Percentiles rank a stretch among this genome's conserved stretches.
phyloP scores from a whole-genome alignment of 2,329 filamentous ascomycete species.

The Ophiostoma tasmaniense region DNA sequence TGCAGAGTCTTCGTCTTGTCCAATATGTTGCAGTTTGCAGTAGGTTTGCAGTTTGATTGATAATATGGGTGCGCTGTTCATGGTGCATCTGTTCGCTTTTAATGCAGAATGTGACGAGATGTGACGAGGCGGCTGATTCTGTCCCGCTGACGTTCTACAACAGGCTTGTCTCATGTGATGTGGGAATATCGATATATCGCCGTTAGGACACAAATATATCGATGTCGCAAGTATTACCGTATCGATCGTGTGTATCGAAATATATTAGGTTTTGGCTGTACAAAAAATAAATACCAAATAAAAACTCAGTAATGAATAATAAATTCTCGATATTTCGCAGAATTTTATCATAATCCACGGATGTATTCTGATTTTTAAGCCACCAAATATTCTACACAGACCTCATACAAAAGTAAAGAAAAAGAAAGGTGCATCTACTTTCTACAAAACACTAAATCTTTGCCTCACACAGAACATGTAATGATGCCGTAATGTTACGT shows the following conservation, averaged over 20 bases:
- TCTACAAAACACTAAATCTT: too few relatives aligned
- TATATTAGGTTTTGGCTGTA: background rate
- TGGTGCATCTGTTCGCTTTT: background rate
- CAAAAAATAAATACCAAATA: too few relatives aligned
- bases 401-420: too few relatives aligned
- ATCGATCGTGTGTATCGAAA: background rate
- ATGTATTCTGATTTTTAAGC: background rate
- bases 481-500: slow-evolving; percentile 2
- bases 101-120: background rate
- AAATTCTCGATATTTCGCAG: background rate
- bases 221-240: background rate
- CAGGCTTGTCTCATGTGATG: background rate
- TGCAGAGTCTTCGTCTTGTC: background rate
- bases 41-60: too few relatives aligned
- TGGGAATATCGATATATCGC: background rate
- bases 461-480: background rate
- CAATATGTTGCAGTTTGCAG: background rate
- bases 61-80: background rate
- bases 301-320: too few relatives aligned
- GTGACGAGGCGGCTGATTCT: background rate
- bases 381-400: too few relatives aligned
- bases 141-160: background rate
- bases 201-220: background rate
- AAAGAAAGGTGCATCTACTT: too few relatives aligned
- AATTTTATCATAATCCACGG: background rate